Evolutionary conservation across 2,329 filamentous ascomycete species (phyloP).

Genomic region (Neopestalotiopsis clavispora): DNA sequence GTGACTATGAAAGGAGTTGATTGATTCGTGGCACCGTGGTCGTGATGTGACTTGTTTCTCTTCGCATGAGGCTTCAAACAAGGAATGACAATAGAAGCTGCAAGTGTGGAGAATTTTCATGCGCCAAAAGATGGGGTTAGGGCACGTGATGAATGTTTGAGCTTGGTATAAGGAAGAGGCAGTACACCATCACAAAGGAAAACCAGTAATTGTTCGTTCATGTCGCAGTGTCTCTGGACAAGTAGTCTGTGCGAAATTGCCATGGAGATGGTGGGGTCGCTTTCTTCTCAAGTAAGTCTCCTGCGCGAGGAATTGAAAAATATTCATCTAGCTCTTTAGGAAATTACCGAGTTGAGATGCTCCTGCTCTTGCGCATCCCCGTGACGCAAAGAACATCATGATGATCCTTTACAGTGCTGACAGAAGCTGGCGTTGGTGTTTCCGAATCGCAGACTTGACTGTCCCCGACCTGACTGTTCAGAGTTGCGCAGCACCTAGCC

Average conservation of each 20-base stretch:
- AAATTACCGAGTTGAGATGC: no score
- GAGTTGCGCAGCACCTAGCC: no score
- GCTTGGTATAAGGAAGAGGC: background rate
- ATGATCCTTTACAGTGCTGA: no score
- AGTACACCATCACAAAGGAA: background rate
- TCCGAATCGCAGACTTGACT: no score
- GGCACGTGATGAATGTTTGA: constrained; percentile 9
- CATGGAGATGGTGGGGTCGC: background rate
- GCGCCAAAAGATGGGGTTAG: background rate
- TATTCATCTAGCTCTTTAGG: no score
- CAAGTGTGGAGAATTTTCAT: background rate
- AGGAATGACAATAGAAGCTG: background rate
- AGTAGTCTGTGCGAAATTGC: background rate
- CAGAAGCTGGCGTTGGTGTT: no score
- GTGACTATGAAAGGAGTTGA: background rate
- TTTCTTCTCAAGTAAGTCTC: background rate
- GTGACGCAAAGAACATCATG: no score
- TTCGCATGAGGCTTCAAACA: background rate
- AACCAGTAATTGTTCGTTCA: background rate
- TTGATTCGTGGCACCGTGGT: background rate
- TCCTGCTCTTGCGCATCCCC: no score
- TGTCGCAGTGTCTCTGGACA: background rate
- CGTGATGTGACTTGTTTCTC: background rate
- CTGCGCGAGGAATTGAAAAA: no score
- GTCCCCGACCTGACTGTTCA: no score